Evolutionary conservation across 148 eudicot species (phyloP).

Genomic region (Silene uniflora): DNA sequence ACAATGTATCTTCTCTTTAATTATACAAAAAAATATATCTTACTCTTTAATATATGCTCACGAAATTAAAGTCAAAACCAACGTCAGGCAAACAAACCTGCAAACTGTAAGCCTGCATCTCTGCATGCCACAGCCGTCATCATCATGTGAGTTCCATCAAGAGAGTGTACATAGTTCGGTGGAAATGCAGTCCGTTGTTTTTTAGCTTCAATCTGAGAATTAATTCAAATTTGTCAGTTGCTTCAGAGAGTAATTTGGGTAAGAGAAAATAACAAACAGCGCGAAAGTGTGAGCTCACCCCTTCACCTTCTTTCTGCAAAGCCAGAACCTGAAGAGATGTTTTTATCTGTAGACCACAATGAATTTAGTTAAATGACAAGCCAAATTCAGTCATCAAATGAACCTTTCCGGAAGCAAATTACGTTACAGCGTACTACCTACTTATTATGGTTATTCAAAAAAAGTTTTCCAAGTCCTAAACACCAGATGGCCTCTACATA

Average conservation of each 20-base stretch:
- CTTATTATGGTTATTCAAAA: neutral
- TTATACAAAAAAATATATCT: no score
- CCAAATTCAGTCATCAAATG: neutral
- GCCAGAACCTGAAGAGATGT: constrained; percentile 82
- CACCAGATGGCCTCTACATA: neutral
- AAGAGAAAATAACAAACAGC: neutral
- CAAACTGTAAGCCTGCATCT: constrained; percentile 85
- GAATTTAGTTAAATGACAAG: constrained; percentile 3
- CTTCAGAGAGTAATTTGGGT: neutral
- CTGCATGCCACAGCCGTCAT: constrained; percentile 93
- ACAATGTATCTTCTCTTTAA: neutral
- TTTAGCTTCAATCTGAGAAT: constrained; percentile 52
- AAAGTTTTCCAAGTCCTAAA: neutral
- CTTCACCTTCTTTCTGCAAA: constrained; percentile 62
- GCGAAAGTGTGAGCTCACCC: constrained; percentile 41
- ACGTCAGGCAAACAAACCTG: constrained; percentile 44
- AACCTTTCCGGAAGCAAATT: neutral
- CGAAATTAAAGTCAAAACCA: neutral
- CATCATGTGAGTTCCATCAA: constrained; percentile 96
- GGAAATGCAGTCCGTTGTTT: constrained; percentile 91
- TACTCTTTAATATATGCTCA: neutral
- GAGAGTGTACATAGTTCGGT: constrained; percentile 90
- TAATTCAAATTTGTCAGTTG: constrained; percentile 12
- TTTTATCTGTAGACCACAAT: constrained; percentile 50
- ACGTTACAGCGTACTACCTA: neutral